Evolutionary conservation across 805 yeast genomes (phyloP), one percentile per base, ranked within the genome.

Genomic region (Sungouiozyma intestinalis): DNA sequence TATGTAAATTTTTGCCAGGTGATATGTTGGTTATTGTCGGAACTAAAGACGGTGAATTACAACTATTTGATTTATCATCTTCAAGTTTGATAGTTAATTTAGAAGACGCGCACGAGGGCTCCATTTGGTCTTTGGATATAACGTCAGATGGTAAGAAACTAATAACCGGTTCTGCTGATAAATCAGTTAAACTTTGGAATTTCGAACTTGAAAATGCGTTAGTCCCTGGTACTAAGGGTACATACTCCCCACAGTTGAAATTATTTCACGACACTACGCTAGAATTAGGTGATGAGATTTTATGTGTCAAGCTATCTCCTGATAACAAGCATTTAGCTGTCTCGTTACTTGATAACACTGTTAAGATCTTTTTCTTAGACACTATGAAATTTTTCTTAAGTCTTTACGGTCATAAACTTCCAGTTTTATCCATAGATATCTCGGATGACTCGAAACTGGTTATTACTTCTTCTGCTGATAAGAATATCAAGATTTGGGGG

Each of bases 401-500:
- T 55, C 69, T 92, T 45, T 92, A 92, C 55, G 99, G 99, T 33
- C 99, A 92, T 64, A 92, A 90, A 59, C 72, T 92, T 47, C 98
- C 98, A 0, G 98, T 92, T 2, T 69, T 92, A 41, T 81, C 95
- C 2, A 76, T 92, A 50, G 98, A 92, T 59, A 87, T 92, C 36
- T 85, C 97, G 1, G 71, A 63, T 51, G 99, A 92, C 62, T 79
- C 90, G 33, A 90, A 92, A 62, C 61, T 92, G 51, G 73, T 92
- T 47, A 78, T 90, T 41, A 85, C 97, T 0, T 85, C 96, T 3
- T 86, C 97, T 1, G 98, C 98, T 0, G 99, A 92, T 65, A 92
- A 92, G 63, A 92, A 92, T 63, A 85, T 92, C 58, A 87, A 94
- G 65, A 83, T 92, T 44, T 92, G 99, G 99, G 99, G 99, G 40